Conservation (phyloP, 352 stramenopile genomes). For the Phytophthora quininea region DNA sequence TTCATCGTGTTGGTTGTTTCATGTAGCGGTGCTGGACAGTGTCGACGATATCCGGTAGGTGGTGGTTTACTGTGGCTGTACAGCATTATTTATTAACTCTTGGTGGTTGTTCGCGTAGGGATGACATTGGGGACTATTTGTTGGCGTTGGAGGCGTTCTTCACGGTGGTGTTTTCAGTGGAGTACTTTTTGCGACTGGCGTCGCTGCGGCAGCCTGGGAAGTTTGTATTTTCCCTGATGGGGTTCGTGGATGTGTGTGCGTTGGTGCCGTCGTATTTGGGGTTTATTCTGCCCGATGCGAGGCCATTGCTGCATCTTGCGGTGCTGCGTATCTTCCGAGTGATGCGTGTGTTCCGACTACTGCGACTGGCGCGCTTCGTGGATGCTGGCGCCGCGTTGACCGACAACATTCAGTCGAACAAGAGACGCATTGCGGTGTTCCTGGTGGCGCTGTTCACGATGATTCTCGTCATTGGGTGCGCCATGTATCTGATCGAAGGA, state of each 20-base stretch:
- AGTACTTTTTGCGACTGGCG: constrained; percentile 74
- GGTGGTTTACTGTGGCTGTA: constrained; percentile 38
- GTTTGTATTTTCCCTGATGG: constrained; percentile 75
- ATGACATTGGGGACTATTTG: constrained; percentile 74
- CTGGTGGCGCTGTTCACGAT: constrained; percentile 77
- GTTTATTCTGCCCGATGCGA: constrained; percentile 58
- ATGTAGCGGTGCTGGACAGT: constrained; percentile 71
- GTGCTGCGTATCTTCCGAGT: constrained; percentile 82
- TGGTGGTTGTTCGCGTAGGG: constrained; percentile 34
- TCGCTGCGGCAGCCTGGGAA: constrained; percentile 67
- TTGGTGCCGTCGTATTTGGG: constrained; percentile 80
- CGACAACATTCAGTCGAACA: constrained; percentile 85
- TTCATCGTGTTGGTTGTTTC: constrained; percentile 19
- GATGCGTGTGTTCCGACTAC: constrained; percentile 77
- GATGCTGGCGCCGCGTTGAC: constrained; percentile 66
- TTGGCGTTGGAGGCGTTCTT: constrained; percentile 84
- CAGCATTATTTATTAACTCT: constrained; percentile 11
- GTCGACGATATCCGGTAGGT: constrained; percentile 63
- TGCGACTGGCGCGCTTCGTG: constrained; percentile 76
- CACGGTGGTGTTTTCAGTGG: constrained; percentile 82
- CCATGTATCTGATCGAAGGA: constrained; percentile 87
- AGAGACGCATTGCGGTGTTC: constrained; percentile 79
- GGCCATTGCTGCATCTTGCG: constrained; percentile 67
- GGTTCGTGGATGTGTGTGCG: constrained; percentile 78
- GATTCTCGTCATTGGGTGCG: constrained; percentile 82